Base-by-base conservation (phyloP, 495 filamentous ascomycete species). In the Amniculicola lignicola region DNA sequence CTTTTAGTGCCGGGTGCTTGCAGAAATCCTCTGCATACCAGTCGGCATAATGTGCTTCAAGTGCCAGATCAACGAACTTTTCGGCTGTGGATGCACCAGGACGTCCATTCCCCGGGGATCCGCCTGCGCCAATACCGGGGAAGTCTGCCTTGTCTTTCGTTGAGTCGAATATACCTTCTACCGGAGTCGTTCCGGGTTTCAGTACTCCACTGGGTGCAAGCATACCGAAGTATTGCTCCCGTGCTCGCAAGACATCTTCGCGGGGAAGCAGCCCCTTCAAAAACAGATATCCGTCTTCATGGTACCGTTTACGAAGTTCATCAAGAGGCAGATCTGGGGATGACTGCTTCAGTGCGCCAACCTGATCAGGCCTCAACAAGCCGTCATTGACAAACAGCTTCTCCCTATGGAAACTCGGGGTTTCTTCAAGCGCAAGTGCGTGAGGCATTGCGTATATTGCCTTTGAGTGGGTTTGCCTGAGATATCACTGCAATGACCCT, bases 221-320 rank as follows among this genome's bases (percentile, higher is more conserved):
- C 37, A 75, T 74, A 16, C 71, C 57, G 64, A 86, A 86, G 66
- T 86, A 86, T 46, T 72, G 57, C 28, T 77, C 65, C 15, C 82
- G 74, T 31, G 78, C 75, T 22, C 72, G 69, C 12, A 83, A 70
- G 10, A 86, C 80, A 45, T 82, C 79, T 2, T 68, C 65, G 1
- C 80, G 79, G 0, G 82, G 81, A 15, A 86, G 65, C 1, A 84
- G 59, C 27, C 74, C 72, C 59, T 84, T 85, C 5, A 86, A 51
- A 57, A 82, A 82, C 36, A 85, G 70, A 61, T 84, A 84, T 15
- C 81, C 80, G 56, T 84, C 80, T 39, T 72, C 53, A n/a, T 79
- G 46, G 45, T 76, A 81, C 15, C 82, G 74, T 28, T 68, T 60
- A 24, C 76, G 76, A 1, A 85, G 67, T 14, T 74, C 72, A 24